Evolutionary conservation across 2,329 filamentous ascomycete genomes (phyloP).

Genomic region (Microascus cirrosus): DNA sequence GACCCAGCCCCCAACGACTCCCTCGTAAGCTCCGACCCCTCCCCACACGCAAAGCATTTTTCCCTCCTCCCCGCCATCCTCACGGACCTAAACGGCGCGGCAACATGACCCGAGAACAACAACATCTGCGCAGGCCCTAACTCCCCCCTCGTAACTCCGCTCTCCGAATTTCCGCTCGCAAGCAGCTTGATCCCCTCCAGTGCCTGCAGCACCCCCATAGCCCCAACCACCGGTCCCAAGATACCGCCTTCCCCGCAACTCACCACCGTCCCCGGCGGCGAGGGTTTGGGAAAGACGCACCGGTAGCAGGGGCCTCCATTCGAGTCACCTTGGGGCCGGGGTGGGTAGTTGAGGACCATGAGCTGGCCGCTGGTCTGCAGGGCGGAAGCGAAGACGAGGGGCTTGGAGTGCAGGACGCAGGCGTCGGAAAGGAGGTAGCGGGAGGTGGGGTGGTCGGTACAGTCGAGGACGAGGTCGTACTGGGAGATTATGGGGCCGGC

Average conservation of each 20-base stretch:
- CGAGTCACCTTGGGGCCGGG: constrained; percentile 40
- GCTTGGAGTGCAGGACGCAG: constrained; percentile 67
- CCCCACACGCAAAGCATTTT: constrained; percentile 69
- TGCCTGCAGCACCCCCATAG: constrained; percentile 88
- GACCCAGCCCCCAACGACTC: constrained; percentile 52
- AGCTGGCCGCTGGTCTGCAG: constrained; percentile 83
- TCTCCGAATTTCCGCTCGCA: constrained; percentile 23
- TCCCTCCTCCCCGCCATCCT: constrained; percentile 57
- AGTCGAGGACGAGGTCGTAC: constrained; percentile 86
- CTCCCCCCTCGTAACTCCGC: not conserved
- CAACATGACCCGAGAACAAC: constrained; percentile 33
- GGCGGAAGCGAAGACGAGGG: constrained; percentile 81
- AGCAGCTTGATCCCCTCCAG: constrained; percentile 83
- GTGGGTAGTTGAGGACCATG: constrained; percentile 75
- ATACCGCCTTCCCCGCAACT: constrained; percentile 92
- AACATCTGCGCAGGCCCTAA: constrained; percentile 21
- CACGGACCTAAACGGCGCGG: constrained; percentile 57
- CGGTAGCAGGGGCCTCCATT: constrained; percentile 78
- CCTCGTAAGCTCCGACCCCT: constrained; percentile 47
- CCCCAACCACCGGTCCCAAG: constrained; percentile 80
- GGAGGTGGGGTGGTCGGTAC: constrained; percentile 84
- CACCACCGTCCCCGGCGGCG: constrained; percentile 69
- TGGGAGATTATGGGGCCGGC: constrained; percentile 52
- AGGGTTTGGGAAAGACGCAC: constrained; percentile 82
- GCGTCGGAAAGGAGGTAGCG: constrained; percentile 89